Percentiles rank a stretch among this genome's conserved stretches.
Evolutionary conservation across 2,329 filamentous ascomycete species (phyloP).

Genomic region (Nothomitra cinnamomea): DNA sequence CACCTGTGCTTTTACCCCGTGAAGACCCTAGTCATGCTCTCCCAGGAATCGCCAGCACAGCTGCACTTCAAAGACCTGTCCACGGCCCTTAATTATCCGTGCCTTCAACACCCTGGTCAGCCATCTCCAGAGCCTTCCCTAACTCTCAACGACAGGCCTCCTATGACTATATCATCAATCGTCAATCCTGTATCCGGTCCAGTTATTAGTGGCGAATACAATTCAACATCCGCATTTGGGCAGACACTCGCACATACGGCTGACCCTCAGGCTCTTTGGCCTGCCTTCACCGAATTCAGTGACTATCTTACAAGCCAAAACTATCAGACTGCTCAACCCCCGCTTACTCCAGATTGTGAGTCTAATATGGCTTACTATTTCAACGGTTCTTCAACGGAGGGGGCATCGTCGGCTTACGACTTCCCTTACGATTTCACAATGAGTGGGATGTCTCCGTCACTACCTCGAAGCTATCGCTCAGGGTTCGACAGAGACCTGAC

Average conservation of each 20-base stretch:
- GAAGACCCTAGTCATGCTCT: conserved; percentile 19
- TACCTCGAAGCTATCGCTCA: conserved; percentile 6
- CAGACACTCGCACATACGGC: neutral
- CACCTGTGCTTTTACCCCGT: conserved; percentile 8
- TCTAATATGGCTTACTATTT: neutral
- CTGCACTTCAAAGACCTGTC: conserved; percentile 14
- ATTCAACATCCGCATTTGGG: neutral
- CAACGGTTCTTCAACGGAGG: neutral
- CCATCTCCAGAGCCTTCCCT: neutral
- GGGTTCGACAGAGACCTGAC: neutral
- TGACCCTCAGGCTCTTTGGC: neutral
- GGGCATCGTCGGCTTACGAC: neutral
- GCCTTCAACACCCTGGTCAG: neutral
- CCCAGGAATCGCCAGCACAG: conserved; percentile 16
- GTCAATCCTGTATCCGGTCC: neutral
- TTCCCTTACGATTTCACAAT: conserved; percentile 1
- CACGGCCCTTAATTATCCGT: conserved; percentile 9
- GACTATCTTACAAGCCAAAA: neutral
- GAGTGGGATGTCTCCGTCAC: neutral
- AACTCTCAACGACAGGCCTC: neutral
- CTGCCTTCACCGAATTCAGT: neutral
- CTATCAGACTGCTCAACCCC: neutral
- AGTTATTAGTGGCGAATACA: neutral
- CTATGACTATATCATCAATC: conserved; percentile 1
- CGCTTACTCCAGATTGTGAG: neutral